phyloP scores from a whole-genome alignment of 768 basidiomycete species.

The Hortiboletus flavorubellus region DNA sequence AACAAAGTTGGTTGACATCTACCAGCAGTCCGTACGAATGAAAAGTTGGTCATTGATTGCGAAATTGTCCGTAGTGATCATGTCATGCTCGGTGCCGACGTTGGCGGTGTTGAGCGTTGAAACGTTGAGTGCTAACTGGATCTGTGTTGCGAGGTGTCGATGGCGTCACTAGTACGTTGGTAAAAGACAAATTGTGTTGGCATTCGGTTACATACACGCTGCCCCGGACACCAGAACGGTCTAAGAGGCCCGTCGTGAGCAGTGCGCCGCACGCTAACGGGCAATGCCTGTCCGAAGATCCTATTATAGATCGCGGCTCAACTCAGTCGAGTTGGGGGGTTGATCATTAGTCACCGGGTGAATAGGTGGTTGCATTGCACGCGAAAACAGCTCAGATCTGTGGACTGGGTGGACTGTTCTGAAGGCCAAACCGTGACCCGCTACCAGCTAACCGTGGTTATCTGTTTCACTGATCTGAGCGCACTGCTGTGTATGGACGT shows the following conservation, averaged over 20 bases:
- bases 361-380: neutral
- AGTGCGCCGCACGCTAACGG: neutral
- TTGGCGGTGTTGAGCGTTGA: no score
- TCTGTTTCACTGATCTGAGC: no score
- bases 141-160: no score
- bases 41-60: neutral
- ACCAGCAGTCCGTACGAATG: no score
- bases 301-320: neutral
- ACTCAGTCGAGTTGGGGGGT: neutral
- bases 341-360: neutral
- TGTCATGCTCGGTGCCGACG: no score
- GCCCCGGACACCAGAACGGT: neutral
- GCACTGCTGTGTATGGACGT: neutral
- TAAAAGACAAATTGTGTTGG: no score
- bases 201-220: neutral
- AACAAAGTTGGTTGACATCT: no score
- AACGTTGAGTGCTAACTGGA: no score
- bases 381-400: neutral
- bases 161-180: no score
- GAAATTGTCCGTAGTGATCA: neutral
- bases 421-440: no score
- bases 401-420: no score
- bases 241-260: neutral
- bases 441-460: no score
- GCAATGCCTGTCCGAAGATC: neutral